Conservation (phyloP, 164 flowering plant species). For the Liquidambar formosana region DNA sequence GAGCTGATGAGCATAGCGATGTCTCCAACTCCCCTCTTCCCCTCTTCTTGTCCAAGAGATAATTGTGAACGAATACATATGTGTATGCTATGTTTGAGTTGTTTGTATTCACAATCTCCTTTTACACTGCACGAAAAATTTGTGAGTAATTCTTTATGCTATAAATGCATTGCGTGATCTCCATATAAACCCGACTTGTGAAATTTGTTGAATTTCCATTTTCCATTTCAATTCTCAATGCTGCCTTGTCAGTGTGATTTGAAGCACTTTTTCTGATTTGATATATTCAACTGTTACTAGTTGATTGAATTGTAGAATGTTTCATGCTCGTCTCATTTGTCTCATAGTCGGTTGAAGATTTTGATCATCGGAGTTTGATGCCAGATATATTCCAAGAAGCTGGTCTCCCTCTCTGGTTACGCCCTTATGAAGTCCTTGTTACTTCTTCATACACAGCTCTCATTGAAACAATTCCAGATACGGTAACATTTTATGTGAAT, state of each 20-base stretch:
- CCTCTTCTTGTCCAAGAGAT: too few species aligned
- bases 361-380: slow-evolving; percentile 15
- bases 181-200: too few species aligned
- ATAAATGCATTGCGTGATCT: neutral
- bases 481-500: slow-evolving; percentile 48
- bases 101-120: neutral
- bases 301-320: neutral
- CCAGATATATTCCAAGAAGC: slow-evolving; percentile 99
- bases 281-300: neutral
- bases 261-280: too few species aligned
- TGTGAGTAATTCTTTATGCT: neutral
- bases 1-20: too few species aligned
- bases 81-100: too few species aligned
- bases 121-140: neutral
- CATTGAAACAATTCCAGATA: slow-evolving; percentile 97
- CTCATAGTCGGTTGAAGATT: slow-evolving; percentile 6
- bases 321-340: neutral
- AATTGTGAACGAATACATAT: too few species aligned
- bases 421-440: slow-evolving; percentile 96
- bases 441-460: slow-evolving; percentile 99
- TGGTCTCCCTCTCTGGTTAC: slow-evolving; percentile 97
- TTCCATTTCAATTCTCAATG: too few species aligned
- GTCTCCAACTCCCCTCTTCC: too few species aligned
- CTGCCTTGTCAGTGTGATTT: too few species aligned
- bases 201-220: too few species aligned